Conservation (phyloP, 768 basidiomycete species). For the Tricholoma matsutake region DNA sequence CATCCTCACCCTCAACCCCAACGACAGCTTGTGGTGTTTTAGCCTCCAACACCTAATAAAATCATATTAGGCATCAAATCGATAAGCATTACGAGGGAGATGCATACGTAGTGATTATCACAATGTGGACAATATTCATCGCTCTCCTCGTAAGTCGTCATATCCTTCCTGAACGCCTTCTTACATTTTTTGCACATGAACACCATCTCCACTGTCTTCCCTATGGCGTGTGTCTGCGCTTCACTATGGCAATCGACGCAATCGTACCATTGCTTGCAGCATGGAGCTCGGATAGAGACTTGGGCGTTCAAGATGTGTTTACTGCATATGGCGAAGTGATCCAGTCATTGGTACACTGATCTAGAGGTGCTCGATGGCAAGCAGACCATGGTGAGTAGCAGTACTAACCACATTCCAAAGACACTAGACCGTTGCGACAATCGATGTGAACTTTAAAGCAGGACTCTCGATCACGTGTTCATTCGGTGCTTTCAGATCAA, state of each 20-base stretch:
- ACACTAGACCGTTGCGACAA: not conserved
- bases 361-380: slow-evolving; percentile 11
- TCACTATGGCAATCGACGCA: slow-evolving; percentile 96
- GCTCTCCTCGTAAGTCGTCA: slow-evolving; percentile 88
- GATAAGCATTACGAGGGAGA: not conserved
- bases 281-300: slow-evolving; percentile 93
- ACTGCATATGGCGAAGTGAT: slow-evolving; percentile 40
- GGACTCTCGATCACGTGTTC: no score
- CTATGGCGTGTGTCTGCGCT: slow-evolving; percentile 65
- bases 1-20: slow-evolving; percentile 89
- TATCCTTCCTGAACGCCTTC: slow-evolving; percentile 96
- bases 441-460: no score
- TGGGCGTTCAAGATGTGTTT: slow-evolving; percentile 97
- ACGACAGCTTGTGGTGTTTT: slow-evolving; percentile 86
- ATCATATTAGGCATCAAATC: not conserved
- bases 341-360: slow-evolving; percentile 20
- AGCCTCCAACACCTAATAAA: slow-evolving; percentile 79
- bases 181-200: slow-evolving; percentile 56
- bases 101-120: slow-evolving; percentile 89
- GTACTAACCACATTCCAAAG: slow-evolving; percentile 2
- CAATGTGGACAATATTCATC: slow-evolving; percentile 99
- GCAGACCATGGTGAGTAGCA: not conserved
- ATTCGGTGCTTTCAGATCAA: no score
- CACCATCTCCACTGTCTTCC: slow-evolving; percentile 67
- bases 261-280: slow-evolving; percentile 98